A percentile compares a stretch with the other conserved stretches of the same genome.
phyloP scores from a whole-genome alignment of 1,139 yeast genomes.

The Petasospora fabianii region DNA sequence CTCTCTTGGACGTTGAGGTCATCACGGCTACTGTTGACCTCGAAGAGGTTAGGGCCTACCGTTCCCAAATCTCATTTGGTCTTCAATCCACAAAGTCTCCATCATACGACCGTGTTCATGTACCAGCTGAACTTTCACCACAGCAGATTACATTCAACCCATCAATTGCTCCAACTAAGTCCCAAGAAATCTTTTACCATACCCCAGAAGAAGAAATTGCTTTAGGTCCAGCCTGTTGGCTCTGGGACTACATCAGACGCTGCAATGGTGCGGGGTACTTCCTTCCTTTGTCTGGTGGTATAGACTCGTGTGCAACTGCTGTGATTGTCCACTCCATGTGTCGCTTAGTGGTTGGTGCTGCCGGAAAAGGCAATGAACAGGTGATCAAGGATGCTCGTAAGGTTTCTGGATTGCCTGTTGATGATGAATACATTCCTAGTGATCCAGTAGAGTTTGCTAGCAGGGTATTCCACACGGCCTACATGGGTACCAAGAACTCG shows the following conservation, averaged over 20 bases:
- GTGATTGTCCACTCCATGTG: conserved; percentile 95
- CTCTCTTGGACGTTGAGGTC: conserved; percentile 88
- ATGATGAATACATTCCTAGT: conserved; percentile 59
- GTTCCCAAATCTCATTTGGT: conserved; percentile 72
- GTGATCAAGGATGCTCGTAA: conserved; percentile 72
- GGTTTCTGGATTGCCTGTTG: conserved; percentile 45
- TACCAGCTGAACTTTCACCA: conserved; percentile 62
- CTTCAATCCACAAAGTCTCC: conserved; percentile 58
- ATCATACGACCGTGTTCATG: conserved; percentile 56
- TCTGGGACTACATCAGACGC: conserved; percentile 95
- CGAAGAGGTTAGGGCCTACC: conserved; percentile 82
- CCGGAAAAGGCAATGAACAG: conserved; percentile 60
- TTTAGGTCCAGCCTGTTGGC: conserved; percentile 97
- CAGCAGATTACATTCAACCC: conserved; percentile 57
- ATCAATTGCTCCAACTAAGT: conserved; percentile 54
- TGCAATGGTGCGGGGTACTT: conserved; percentile 88
- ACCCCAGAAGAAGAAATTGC: conserved; percentile 95
- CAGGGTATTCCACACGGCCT: conserved; percentile 79
- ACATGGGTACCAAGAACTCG: conserved; percentile 95
- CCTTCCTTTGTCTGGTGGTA: conserved; percentile 93
- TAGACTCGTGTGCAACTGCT: conserved; percentile 97
- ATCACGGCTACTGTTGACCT: conserved; percentile 89
- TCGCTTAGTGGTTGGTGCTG: conserved; percentile 67
- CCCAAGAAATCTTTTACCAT: conserved; percentile 56
- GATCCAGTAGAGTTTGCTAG: conserved; percentile 74